Evolutionary conservation across 208 protist genomes (phyloP).

Genomic region (Crithidia sp.): DNA sequence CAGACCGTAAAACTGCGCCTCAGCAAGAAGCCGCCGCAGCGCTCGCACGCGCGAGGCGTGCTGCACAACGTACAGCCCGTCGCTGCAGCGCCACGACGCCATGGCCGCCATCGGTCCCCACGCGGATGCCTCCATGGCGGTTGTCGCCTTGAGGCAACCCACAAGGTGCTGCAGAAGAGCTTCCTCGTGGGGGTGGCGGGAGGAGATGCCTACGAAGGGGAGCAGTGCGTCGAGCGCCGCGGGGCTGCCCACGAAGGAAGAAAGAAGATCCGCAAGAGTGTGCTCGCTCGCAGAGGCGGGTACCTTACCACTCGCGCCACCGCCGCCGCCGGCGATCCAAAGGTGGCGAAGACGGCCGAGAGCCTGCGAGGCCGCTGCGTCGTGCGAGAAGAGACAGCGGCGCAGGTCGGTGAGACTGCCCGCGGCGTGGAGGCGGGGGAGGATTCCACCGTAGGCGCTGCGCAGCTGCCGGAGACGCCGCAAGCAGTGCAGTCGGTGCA

Average conservation of each 20-base stretch:
- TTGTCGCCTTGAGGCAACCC: constrained; percentile 12
- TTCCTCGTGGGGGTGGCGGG: constrained; percentile 56
- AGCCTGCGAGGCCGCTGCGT: constrained; percentile 14
- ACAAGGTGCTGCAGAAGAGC: constrained; percentile 48
- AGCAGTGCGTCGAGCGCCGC: constrained; percentile 37
- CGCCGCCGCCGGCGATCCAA: background rate
- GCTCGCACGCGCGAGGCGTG: constrained; percentile 38
- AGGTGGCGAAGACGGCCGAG: constrained; percentile 13
- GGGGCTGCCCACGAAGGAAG: constrained; percentile 27
- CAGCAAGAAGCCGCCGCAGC: constrained; percentile 47
- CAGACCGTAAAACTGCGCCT: constrained; percentile 79
- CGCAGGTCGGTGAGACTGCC: constrained; percentile 29
- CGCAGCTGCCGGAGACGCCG: constrained; percentile 60
- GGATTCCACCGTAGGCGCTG: constrained; percentile 30
- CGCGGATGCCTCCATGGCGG: constrained; percentile 36
- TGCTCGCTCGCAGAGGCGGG: background rate
- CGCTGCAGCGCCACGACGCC: constrained; percentile 47
- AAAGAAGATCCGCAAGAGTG: constrained; percentile 7
- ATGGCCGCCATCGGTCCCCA: constrained; percentile 62
- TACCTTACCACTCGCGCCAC: background rate
- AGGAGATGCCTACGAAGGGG: constrained; percentile 44
- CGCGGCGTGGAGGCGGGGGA: constrained; percentile 45
- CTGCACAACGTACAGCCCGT: constrained; percentile 72
- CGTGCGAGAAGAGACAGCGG: constrained; percentile 33
- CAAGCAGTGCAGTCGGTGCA: constrained; percentile 39